phyloP scores from a whole-genome alignment of 495 filamentous ascomycete species.

The Aspergillus saccharolyticus region DNA sequence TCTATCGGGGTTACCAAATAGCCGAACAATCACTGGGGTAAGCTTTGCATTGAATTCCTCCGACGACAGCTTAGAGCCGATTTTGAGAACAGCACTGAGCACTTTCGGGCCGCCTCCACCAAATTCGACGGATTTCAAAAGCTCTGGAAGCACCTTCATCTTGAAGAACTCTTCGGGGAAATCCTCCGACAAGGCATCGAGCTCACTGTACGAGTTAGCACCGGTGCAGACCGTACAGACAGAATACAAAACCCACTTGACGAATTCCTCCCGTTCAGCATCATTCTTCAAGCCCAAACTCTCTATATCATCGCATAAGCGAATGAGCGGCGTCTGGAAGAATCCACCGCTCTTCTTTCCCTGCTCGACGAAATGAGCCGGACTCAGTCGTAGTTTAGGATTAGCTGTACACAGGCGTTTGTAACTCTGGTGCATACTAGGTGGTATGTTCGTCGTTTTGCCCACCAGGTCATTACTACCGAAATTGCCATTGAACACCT shows the following conservation, averaged over 20 bases:
- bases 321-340: slow-evolving; percentile 88
- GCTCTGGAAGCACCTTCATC: slow-evolving; percentile 89
- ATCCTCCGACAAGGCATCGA: slow-evolving; percentile 82
- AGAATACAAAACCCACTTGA: slow-evolving; percentile 55
- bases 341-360: slow-evolving; percentile 77
- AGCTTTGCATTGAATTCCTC: slow-evolving; percentile 85
- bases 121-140: slow-evolving; percentile 96
- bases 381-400: slow-evolving; percentile 78
- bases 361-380: slow-evolving; percentile 84
- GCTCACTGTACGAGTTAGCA: slow-evolving; percentile 50
- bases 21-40: slow-evolving; percentile 77
- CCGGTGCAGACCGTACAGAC: background rate
- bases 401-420: slow-evolving; percentile 83
- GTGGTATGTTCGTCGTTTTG: slow-evolving; percentile 81
- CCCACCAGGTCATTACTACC: slow-evolving; percentile 66
- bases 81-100: slow-evolving; percentile 81
- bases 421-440: slow-evolving; percentile 82
- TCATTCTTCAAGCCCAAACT: slow-evolving; percentile 85
- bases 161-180: slow-evolving; percentile 98
- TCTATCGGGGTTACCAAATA: slow-evolving; percentile 88
- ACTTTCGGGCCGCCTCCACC: slow-evolving; percentile 93
- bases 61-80: slow-evolving; percentile 74
- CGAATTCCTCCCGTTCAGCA: slow-evolving; percentile 75
- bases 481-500: slow-evolving; percentile 84
- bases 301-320: slow-evolving; percentile 85